Conservation (phyloP, 805 yeast genomes). For the Kodamaea nitidulidarum region DNA sequence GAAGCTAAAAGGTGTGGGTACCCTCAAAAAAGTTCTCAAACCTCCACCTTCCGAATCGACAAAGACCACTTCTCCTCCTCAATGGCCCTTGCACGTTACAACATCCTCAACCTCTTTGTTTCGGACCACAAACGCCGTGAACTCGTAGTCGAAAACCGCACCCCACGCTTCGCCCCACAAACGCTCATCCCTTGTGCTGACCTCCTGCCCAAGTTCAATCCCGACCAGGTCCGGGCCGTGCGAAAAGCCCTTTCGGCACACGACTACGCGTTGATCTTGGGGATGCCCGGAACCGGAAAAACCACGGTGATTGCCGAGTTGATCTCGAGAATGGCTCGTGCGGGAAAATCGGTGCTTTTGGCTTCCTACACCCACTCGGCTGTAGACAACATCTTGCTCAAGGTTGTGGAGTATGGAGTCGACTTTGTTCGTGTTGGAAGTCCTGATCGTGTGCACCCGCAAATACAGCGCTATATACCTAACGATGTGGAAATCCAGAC, state of each 20-base stretch:
- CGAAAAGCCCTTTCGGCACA: slow-evolving; percentile 57
- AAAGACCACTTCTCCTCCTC: slow-evolving; percentile 75
- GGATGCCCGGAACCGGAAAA: slow-evolving; percentile 99
- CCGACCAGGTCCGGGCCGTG: slow-evolving; percentile 70
- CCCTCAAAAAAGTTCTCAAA: too few species aligned
- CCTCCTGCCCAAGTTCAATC: slow-evolving; percentile 34
- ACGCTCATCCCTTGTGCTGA: slow-evolving; percentile 13
- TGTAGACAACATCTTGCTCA: slow-evolving; percentile 84
- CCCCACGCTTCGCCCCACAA: slow-evolving; percentile 38
- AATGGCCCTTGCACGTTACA: slow-evolving; percentile 71
- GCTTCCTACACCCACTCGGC: slow-evolving; percentile 94
- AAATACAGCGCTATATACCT: slow-evolving; percentile 51
- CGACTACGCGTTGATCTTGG: slow-evolving; percentile 79
- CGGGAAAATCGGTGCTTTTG: slow-evolving; percentile 65
- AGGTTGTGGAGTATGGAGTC: slow-evolving; percentile 42
- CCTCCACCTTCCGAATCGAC: slow-evolving; percentile 54
- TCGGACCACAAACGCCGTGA: slow-evolving; percentile 42
- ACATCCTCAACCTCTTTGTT: slow-evolving; percentile 64
- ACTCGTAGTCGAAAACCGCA: slow-evolving; percentile 50
- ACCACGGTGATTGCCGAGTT: slow-evolving; percentile 84
- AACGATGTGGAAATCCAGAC: slow-evolving; percentile 29
- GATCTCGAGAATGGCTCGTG: slow-evolving; percentile 54
- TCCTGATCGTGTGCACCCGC: slow-evolving; percentile 55
- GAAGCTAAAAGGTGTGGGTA: too few species aligned
- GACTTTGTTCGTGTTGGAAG: slow-evolving; percentile 67